A percentile compares a stretch with the other conserved stretches of the same genome.
phyloP scores from a whole-genome alignment of 1,284 basidiomycete genomes.

The Trichosporon sp. region DNA sequence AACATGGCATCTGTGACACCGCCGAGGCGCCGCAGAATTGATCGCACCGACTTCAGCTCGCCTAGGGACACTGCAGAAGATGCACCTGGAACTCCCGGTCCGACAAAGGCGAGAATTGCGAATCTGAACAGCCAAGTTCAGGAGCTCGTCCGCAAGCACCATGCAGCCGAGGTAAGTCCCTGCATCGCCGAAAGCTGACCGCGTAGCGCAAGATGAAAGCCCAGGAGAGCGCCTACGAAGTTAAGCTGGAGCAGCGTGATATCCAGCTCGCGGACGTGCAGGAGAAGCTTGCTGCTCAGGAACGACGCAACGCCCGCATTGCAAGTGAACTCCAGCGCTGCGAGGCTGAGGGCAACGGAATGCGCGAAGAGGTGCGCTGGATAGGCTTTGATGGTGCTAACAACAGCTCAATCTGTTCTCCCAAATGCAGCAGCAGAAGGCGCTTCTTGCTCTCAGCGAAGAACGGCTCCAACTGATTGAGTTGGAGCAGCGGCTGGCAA shows the following conservation, averaged over 20 bases:
- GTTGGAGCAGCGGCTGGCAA: conserved; percentile 42
- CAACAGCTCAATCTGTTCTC: conserved; percentile 44
- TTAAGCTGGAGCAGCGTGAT: conserved; percentile 6
- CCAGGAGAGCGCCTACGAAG: conserved; percentile 23
- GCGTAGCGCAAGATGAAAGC: conserved; percentile 35
- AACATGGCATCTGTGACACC: conserved; percentile 6
- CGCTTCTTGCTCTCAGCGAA: conserved; percentile 44
- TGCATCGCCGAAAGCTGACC: background rate
- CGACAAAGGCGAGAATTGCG: conserved; percentile 41
- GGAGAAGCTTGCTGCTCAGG: background rate
- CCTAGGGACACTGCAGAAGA: conserved; percentile 16
- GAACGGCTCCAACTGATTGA: conserved; percentile 48
- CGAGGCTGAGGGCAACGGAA: conserved; percentile 37
- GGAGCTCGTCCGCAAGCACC: conserved; percentile 46
- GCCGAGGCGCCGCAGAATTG: background rate
- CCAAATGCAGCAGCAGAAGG: conserved; percentile 44
- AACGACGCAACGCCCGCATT: conserved; percentile 8
- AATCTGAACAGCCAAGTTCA: conserved; percentile 42
- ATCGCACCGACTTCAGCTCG: conserved; percentile 14
- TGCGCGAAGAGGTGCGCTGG: conserved; percentile 47
- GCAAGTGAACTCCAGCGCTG: conserved; percentile 35
- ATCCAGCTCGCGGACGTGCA: background rate
- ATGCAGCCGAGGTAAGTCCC: conserved; percentile 37
- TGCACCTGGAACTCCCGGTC: conserved; percentile 44
- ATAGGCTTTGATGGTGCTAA: background rate